Conservation (phyloP, 352 stramenopile species). For the Phytophthora lateralis region DNA sequence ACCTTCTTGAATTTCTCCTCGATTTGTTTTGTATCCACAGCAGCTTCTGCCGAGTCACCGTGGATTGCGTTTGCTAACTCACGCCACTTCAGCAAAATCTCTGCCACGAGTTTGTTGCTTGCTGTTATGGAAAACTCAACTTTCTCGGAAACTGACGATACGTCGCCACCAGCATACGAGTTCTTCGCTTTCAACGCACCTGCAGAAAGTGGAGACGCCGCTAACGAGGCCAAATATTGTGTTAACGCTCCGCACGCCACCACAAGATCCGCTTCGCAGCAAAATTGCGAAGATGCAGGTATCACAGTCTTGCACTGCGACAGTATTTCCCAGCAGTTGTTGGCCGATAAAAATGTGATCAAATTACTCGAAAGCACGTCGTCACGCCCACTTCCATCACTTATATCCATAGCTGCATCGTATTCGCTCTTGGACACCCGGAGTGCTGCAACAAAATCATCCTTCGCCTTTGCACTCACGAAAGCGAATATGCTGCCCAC, state of each 20-base stretch:
- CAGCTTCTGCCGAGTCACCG: constrained; percentile 10
- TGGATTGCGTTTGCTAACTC: constrained; percentile 25
- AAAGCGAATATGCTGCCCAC: constrained; percentile 57
- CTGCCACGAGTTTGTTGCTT: constrained; percentile 53
- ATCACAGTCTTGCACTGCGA: constrained; percentile 39
- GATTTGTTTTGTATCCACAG: constrained; percentile 14
- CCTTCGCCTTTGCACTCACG: constrained; percentile 33
- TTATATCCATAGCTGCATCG: constrained; percentile 2
- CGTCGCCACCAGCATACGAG: constrained; percentile 7
- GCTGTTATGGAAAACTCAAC: constrained; percentile 46
- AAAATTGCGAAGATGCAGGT: constrained; percentile 26
- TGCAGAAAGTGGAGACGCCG: constrained; percentile 24
- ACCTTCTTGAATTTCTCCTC: constrained; percentile 30
- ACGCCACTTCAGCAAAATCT: constrained; percentile 53
- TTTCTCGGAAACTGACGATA: constrained; percentile 18
- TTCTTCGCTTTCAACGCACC: constrained; percentile 10
- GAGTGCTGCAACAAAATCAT: constrained; percentile 39
- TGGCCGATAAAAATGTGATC: constrained; percentile 54
- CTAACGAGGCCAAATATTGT: constrained; percentile 52
- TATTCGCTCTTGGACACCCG: constrained; percentile 7
- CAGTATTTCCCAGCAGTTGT: constrained; percentile 64
- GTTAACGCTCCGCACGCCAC: constrained; percentile 47
- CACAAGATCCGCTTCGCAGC: constrained; percentile 52
- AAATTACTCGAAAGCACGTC: constrained; percentile 43
- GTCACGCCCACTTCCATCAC: background rate